A percentile compares a stretch with the other conserved stretches of the same genome.
Conservation (phyloP, 2,329 filamentous ascomycete species). For the Colletotrichum sp. region DNA sequence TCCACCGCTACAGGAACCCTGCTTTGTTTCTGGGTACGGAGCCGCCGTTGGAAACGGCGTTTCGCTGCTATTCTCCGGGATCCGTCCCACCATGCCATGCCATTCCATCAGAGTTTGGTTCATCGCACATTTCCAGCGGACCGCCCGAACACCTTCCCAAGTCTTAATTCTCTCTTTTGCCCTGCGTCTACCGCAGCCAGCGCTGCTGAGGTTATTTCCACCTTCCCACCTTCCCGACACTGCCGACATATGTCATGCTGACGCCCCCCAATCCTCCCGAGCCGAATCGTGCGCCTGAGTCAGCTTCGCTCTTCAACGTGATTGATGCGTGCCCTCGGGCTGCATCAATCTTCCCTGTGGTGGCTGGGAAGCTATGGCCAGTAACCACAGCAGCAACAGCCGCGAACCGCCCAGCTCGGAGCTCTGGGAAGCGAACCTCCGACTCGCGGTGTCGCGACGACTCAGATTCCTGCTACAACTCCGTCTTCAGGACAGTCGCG, state of each 20-base stretch:
- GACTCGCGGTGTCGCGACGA: background rate
- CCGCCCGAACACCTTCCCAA: background rate
- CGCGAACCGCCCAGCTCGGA: background rate
- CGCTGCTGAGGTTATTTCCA: constrained; percentile 1
- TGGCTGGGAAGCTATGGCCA: constrained; percentile 4
- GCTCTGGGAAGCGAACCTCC: background rate
- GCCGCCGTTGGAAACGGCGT: background rate
- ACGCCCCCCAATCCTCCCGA: constrained; percentile 1
- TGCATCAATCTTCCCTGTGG: background rate
- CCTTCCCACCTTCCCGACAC: background rate
- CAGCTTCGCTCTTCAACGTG: background rate
- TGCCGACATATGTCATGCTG: constrained; percentile 4
- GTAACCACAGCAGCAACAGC: background rate
- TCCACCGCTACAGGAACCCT: background rate
- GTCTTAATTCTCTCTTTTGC: background rate
- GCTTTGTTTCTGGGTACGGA: background rate
- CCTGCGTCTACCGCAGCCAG: background rate
- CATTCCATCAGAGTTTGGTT: constrained; percentile 4
- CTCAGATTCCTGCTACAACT: background rate
- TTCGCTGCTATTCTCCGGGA: background rate
- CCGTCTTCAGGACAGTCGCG: background rate
- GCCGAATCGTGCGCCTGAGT: background rate
- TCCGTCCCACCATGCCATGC: background rate
- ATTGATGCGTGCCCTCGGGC: background rate
- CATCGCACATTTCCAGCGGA: background rate